Base-by-base conservation (phyloP, 2,329 filamentous ascomycete species). In the Mycosphaerella sp. region DNA sequence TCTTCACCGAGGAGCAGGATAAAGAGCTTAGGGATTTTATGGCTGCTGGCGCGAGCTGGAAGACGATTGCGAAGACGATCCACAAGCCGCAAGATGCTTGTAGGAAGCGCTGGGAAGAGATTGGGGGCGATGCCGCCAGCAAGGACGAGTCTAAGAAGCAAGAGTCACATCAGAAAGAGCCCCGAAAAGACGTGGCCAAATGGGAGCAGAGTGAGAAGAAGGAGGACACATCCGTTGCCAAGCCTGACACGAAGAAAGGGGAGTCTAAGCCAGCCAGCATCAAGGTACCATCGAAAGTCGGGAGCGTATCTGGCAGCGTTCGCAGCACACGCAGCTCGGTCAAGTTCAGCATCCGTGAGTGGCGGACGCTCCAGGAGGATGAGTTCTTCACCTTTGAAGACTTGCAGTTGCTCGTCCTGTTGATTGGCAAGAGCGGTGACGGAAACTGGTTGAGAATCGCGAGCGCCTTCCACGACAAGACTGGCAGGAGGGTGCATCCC, bases 391-490 rank as follows among this genome's bases (percentile, higher is more conserved):
- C 46, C 32, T 61, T 66, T 46, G 59, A 61, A n/a, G 69, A 75
- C 41, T 54, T 75, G 16, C 63, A 68, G 14, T 62, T 72, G 7
- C 64, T 80, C 14, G 71, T 71, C 32, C 63, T 68, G 18, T 66
- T 78, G 18, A 63, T 76, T 35, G 64, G 68, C 46, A 70, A 47
- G 61, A 66, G 30, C 61, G 32, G 32, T 1, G 44, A 45, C 10
- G 35, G 70, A 56, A 70, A 71, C 37, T 79, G 76, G 76, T 54
- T 72, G 12, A 62, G 71, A 4, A 65, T 79, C 2, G 71, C 73
- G 41, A 71, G 70, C 45, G 64, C 66, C 18, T 79, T 79, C 66
- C 71, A 66, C 48, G 74, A 77, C 48, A 70, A 70, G 62, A 79
- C 75, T 1, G 75, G 75, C 2, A 66, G 73, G 36, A 63, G 66